phyloP scores from a whole-genome alignment of 768 basidiomycete species.

The Imleria badia region DNA sequence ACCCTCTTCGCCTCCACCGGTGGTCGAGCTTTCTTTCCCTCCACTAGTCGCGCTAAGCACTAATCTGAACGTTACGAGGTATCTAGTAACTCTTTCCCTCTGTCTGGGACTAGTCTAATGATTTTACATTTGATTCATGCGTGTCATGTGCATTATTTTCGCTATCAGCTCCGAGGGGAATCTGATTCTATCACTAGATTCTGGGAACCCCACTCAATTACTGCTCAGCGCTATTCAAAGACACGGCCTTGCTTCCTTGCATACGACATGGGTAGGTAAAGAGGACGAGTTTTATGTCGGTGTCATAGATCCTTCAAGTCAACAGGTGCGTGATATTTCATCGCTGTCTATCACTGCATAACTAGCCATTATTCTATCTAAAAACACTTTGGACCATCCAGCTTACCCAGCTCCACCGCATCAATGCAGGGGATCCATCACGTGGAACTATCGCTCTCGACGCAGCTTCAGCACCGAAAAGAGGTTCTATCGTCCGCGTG shows the following conservation, averaged over 20 bases:
- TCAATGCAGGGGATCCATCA: slow-evolving; percentile 71
- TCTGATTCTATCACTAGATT: slow-evolving; percentile 58
- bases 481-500: slow-evolving; percentile 54
- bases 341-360: neutral
- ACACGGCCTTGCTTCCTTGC: slow-evolving; percentile 28
- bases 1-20: slow-evolving; percentile 6
- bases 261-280: slow-evolving; percentile 36
- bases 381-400: slow-evolving; percentile 17
- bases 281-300: slow-evolving; percentile 63
- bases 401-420: slow-evolving; percentile 50
- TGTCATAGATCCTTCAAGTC: slow-evolving; percentile 25
- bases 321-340: slow-evolving; percentile 4
- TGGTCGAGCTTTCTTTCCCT: slow-evolving; percentile 31
- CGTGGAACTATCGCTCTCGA: slow-evolving; percentile 66
- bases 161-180: slow-evolving; percentile 61
- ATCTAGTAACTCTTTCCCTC: slow-evolving; percentile 5
- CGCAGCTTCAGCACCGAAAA: slow-evolving; percentile 46
- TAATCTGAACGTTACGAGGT: slow-evolving; percentile 56
- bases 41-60: slow-evolving; percentile 45
- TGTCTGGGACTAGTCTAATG: neutral
- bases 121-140: neutral
- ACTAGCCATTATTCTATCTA: neutral
- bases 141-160: neutral
- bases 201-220: slow-evolving; percentile 57
- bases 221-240: slow-evolving; percentile 54